A percentile compares a stretch with the other conserved stretches of the same genome.
These are phyloP conservation scores for Penicillium goetzii DNA, from an alignment of 495 filamentous ascomycete species.

Conservation along the genomic window DNA sequence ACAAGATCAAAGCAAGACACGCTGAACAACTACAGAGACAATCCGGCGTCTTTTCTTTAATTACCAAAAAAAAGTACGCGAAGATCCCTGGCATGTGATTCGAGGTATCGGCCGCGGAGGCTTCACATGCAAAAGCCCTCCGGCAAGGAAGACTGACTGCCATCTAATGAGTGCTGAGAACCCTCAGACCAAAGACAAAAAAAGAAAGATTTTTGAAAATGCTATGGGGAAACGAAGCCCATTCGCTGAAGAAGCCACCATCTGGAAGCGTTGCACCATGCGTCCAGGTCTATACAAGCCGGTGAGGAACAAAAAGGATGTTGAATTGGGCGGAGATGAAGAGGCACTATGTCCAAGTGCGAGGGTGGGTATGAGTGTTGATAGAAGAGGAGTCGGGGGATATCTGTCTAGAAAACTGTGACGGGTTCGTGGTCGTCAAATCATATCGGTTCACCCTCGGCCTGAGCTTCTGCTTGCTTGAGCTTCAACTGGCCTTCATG, in stretches of 20 bases:
- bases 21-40: slow-evolving; percentile 13
- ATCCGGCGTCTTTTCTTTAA: neutral
- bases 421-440: slow-evolving; percentile 23
- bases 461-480: slow-evolving; percentile 28
- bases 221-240: slow-evolving; percentile 15
- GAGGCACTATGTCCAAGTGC: slow-evolving; percentile 5
- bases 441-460: slow-evolving; percentile 22
- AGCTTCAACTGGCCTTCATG: slow-evolving; percentile 51
- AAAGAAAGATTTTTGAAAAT: slow-evolving; percentile 21
- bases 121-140: slow-evolving; percentile 27
- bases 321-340: neutral
- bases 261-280: slow-evolving; percentile 15
- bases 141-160: slow-evolving; percentile 14
- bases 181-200: slow-evolving; percentile 10
- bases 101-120: slow-evolving; percentile 13
- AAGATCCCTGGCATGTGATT: slow-evolving; percentile 23
- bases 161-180: slow-evolving; percentile 25
- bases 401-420: slow-evolving; percentile 11
- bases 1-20: slow-evolving; percentile 2
- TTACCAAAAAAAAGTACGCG: slow-evolving; percentile 5
- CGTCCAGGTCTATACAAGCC: slow-evolving; percentile 30
- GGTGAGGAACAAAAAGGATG: slow-evolving; percentile 3
- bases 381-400: neutral
- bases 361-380: slow-evolving; percentile 6
- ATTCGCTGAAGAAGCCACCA: slow-evolving; percentile 22